A percentile compares a stretch with the other conserved stretches of the same genome.
phyloP scores from a whole-genome alignment of 441 rosid genomes.

The Brassica hybrid region DNA sequence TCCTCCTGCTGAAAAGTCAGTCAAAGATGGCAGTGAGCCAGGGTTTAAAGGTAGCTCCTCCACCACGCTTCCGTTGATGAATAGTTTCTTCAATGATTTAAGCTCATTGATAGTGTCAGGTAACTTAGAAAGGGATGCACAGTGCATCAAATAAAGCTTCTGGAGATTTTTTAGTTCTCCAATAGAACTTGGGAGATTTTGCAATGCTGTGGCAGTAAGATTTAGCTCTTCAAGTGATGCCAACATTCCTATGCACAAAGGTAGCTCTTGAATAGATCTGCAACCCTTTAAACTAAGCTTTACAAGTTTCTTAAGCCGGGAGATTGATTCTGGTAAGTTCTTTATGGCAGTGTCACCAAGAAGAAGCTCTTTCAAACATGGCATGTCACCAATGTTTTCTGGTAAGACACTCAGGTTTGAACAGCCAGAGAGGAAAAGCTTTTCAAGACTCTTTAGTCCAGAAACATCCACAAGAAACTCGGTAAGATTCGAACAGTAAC shows the following conservation, averaged over 20 bases:
- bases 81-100: slow-evolving; percentile 44
- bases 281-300: slow-evolving; percentile 56
- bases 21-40: slow-evolving; percentile 48
- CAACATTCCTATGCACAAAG: slow-evolving; percentile 45
- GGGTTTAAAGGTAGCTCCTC: slow-evolving; percentile 51
- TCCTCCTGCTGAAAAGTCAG: slow-evolving; percentile 43
- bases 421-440: slow-evolving; percentile 67
- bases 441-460: slow-evolving; percentile 53
- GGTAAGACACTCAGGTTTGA: slow-evolving; percentile 53
- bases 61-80: slow-evolving; percentile 32
- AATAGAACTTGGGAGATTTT: slow-evolving; percentile 54
- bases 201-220: slow-evolving; percentile 46
- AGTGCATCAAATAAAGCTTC: slow-evolving; percentile 49
- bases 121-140: slow-evolving; percentile 46
- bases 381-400: slow-evolving; percentile 54
- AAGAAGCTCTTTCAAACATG: slow-evolving; percentile 56
- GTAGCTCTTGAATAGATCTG: slow-evolving; percentile 49
- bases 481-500: slow-evolving; percentile 51
- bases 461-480: slow-evolving; percentile 61
- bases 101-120: slow-evolving; percentile 54
- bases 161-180: slow-evolving; percentile 57
- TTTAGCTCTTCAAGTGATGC: slow-evolving; percentile 53
- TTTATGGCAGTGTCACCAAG: slow-evolving; percentile 53
- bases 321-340: slow-evolving; percentile 50
- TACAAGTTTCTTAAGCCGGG: slow-evolving; percentile 51